Base-by-base conservation (phyloP, 768 basidiomycete genomes). In the Rhodocollybia butyracea region DNA sequence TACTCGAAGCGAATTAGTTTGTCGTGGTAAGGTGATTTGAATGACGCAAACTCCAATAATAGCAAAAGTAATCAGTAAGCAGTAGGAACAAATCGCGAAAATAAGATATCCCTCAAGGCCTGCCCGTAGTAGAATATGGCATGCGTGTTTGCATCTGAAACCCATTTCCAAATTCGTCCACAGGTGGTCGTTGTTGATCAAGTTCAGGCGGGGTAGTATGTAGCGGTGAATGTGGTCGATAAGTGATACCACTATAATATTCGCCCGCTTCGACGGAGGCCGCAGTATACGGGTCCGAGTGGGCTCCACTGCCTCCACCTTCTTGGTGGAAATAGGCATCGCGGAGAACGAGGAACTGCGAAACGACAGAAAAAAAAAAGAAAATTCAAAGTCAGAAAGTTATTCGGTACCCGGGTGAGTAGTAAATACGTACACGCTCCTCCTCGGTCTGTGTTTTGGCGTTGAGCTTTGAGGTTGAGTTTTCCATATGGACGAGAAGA, bases 401-500 rank as follows among this genome's bases (percentile, higher is more conserved):
- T 6, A 31, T 12, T 17, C 5, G 2, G 27, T 40, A 5, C n/a
- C 17, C 15, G 27, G 17, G 31, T 17, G 30, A 19, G 42, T 38
- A 45, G 39, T 27, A 57, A 67, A 38, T 29, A 59, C 68, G 36
- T 60, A 86, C 88, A 61, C 73, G 72, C 54, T 79, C 74, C 61
- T 89, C 86, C 61, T 86, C 84, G 11, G 67, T 68, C 3, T 77
- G 62, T 1, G 77, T 83, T 57, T 75, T 72, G 19, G 71, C 61
- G 63, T 85, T 79, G 31, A 84, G 70, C 15, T 77, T 73, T 54
- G 75, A 73, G 45, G 79, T 77, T 2, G 71, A 75, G 40, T 80
- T 77, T 58, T 88, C 80, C 81, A 87, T 85, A 62, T 89, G 84
- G 2, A 88, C 83, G 7, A 89, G 76, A 48, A 89, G 73, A 0